Evolutionary conservation across 164 flowering plant species (phyloP), one percentile per base, ranked within the genome.

Genomic region (Cinnamomum chago): DNA sequence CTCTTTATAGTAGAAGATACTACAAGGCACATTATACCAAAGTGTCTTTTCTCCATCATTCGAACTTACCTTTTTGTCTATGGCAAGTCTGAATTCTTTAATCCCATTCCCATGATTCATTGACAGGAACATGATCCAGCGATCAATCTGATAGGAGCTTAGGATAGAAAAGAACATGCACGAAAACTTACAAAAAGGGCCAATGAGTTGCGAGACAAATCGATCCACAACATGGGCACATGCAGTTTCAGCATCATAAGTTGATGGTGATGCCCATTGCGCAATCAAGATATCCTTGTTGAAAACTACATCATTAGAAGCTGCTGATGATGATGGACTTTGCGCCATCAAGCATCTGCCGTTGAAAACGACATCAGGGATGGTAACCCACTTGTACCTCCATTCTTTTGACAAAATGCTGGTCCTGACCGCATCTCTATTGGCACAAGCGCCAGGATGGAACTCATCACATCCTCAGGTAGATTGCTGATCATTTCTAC

Each of bases 351-450:
- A 27, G 28, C 28, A 27, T 27, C 1, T 27, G 28, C 28, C 28
- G 28, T 27, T 27, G 28, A 27, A 27, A 27, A 27, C 28, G 3
- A 27, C 28, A 27, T 27, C 28, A 27, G 28, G 28, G 28, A 27
- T 27, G 28, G 28, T 27, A 2, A 27, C 73, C 24, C 20, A 74
- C 28, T 27, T 27, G 28, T 27, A 27, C 28, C 28, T 27, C 28
- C 28, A 27, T 27, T 27, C 28, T 27, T 24, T 82, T 15, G 90
- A 86, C 40, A 89, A 77, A 23, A 86, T 60, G 76, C 92, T 86
- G 1, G 86, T n/a, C 77, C 88, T 81, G 10, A 86, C 88, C 2
- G 86, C 87, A 73, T 89, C 93, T 79, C 82, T 85, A 89, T 76
- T 25, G 93, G 71, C 80, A 89, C 72, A 66, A 68, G 77, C 5